Percentiles rank a stretch among this genome's conserved stretches.
These are phyloP conservation scores for Aplosporella prunicola DNA, from an alignment of 2,329 filamentous ascomycete genomes.

Conservation along the genomic window DNA sequence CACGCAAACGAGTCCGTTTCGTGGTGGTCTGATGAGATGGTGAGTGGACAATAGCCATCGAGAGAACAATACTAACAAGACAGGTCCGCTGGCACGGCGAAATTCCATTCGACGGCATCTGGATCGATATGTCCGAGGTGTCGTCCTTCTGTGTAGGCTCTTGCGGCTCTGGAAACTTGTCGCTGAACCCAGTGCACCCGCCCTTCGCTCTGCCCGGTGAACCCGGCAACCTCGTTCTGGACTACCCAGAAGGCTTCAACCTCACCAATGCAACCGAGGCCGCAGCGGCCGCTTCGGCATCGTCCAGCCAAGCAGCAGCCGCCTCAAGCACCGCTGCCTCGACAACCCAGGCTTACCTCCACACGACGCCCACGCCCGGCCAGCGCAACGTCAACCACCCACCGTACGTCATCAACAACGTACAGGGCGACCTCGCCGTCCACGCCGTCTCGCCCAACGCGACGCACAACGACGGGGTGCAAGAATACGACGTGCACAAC, in stretches of 20 bases:
- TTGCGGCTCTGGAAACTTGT: conserved; percentile 57
- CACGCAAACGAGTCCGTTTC: conserved; percentile 49
- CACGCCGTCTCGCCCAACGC: conserved; percentile 69
- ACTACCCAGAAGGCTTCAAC: conserved; percentile 62
- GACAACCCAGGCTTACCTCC: conserved; percentile 39
- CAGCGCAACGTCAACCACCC: conserved; percentile 61
- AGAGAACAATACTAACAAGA: conserved; percentile 14
- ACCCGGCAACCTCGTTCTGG: conserved; percentile 47
- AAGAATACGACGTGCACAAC: conserved; percentile 79
- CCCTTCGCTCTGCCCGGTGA: conserved; percentile 57
- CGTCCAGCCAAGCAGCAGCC: conserved; percentile 41
- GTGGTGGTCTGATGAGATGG: conserved; percentile 50
- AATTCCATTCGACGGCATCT: conserved; percentile 41
- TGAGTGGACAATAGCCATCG: too few species aligned
- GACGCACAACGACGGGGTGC: conserved; percentile 60
- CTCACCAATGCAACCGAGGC: conserved; percentile 60
- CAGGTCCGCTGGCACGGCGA: conserved; percentile 41
- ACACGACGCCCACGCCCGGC: conserved; percentile 53
- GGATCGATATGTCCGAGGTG: conserved; percentile 54
- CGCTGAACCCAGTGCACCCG: conserved; percentile 59
- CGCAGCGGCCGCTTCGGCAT: conserved; percentile 47
- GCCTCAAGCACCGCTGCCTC: conserved; percentile 24
- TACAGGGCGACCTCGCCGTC: conserved; percentile 60
- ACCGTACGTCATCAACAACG: conserved; percentile 67
- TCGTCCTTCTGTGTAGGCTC: conserved; percentile 60